phyloP scores from a whole-genome alignment of 2,329 filamentous ascomycete species.

The Pseudomassariella vexata region DNA sequence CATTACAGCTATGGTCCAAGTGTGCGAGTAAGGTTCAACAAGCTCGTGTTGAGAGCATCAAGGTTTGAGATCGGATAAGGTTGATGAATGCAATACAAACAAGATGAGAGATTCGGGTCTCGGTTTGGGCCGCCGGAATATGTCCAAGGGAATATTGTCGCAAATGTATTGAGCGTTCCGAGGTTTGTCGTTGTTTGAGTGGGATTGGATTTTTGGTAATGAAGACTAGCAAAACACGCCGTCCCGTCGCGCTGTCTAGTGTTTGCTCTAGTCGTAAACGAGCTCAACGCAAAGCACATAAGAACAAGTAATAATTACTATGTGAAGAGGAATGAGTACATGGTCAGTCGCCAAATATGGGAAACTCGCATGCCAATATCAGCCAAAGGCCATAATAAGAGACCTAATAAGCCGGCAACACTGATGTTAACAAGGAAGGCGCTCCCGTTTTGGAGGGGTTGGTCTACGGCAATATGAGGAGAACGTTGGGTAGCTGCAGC shows the following conservation, averaged over 20 bases:
- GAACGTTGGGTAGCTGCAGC: too few relatives aligned
- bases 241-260: constrained; percentile 3
- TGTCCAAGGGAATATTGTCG: constrained; percentile 1
- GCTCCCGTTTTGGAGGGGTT: not conserved
- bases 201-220: too few relatives aligned
- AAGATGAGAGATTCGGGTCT: too few relatives aligned
- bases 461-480: too few relatives aligned
- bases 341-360: constrained; percentile 1
- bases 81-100: too few relatives aligned
- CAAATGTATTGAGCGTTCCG: constrained; percentile 1
- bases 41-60: too few relatives aligned
- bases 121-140: too few relatives aligned
- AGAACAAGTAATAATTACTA: too few relatives aligned
- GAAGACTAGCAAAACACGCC: constrained; percentile 4
- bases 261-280: constrained; percentile 2
- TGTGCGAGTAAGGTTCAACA: too few relatives aligned
- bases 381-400: constrained; percentile 9
- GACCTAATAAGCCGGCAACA: too few relatives aligned
- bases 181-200: not conserved
- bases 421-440: constrained; percentile 3
- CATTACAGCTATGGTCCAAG: constrained; percentile 26
- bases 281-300: constrained; percentile 3
- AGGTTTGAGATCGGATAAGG: too few relatives aligned
- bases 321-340: too few relatives aligned
- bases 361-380: constrained; percentile 4